Conservation (phyloP, 768 basidiomycete species). For the Mrakia frigida region DNA sequence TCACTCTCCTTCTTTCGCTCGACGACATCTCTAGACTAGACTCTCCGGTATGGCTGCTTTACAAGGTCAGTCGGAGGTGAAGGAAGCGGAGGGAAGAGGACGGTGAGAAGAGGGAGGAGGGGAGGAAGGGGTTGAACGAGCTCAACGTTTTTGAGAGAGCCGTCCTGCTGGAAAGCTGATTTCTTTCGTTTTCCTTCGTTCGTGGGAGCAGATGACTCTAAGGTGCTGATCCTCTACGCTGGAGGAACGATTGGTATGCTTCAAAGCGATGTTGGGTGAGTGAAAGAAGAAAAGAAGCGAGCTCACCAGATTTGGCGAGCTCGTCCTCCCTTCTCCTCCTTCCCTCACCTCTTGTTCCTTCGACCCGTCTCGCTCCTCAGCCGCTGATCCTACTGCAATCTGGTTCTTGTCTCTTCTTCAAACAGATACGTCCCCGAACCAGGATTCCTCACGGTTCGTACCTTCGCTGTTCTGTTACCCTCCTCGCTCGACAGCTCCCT, state of each 20-base stretch:
- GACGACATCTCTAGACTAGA: background rate
- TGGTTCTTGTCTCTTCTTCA: too few species aligned
- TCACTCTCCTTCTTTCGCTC: background rate
- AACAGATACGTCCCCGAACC: slow-evolving; percentile 61
- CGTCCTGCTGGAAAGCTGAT: background rate
- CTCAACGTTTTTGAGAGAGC: background rate
- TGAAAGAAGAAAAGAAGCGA: background rate
- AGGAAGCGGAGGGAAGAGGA: background rate
- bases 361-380: background rate
- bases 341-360: slow-evolving; percentile 55
- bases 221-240: slow-evolving; percentile 50
- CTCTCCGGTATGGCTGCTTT: background rate
- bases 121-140: background rate
- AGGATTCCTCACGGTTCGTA: slow-evolving; percentile 61
- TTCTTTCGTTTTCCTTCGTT: background rate
- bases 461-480: background rate
- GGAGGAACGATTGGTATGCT: slow-evolving; percentile 67
- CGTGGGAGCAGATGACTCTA: slow-evolving; percentile 17
- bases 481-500: background rate
- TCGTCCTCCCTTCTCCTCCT: slow-evolving; percentile 62
- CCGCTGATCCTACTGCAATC: too few species aligned
- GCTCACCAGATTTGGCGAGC: slow-evolving; percentile 43
- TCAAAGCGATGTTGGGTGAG: slow-evolving; percentile 16
- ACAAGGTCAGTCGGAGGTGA: background rate
- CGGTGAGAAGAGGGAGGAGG: background rate